These are phyloP conservation scores for Takakia lepidozioides DNA, from an alignment of 225 moss, liverwort and hornwort species.

Conservation along the genomic window DNA sequence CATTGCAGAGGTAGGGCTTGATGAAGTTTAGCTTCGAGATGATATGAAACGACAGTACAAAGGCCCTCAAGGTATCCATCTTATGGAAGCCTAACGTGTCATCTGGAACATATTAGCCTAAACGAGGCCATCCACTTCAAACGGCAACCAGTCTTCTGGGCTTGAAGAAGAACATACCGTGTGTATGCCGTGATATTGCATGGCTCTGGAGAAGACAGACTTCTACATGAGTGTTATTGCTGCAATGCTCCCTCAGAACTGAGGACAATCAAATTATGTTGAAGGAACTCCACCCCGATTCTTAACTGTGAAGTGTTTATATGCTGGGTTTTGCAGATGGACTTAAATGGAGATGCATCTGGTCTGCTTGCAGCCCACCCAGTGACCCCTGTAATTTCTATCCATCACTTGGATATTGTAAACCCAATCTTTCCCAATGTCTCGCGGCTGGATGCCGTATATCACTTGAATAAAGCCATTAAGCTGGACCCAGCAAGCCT, in stretches of 20 bases:
- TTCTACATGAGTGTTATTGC: too few species aligned
- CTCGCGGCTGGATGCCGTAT: conserved; percentile 2
- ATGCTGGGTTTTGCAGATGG: conserved; percentile 14
- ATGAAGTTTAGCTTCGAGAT: background rate
- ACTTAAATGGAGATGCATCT: conserved; percentile 16
- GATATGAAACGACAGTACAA: background rate
- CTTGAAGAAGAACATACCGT: too few species aligned
- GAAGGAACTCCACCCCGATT: too few species aligned
- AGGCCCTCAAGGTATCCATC: background rate
- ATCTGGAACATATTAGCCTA: too few species aligned
- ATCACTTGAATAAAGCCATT: conserved; percentile 12
- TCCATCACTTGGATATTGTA: conserved; percentile 40
- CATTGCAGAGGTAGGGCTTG: too few species aligned
- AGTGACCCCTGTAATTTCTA: conserved; percentile 9
- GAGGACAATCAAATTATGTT: too few species aligned
- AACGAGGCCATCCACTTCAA: too few species aligned
- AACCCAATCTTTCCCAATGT: conserved; percentile 24
- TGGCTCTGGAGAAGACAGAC: background rate
- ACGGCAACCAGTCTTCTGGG: too few species aligned
- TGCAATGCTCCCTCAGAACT: too few species aligned
- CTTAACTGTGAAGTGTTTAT: too few species aligned
- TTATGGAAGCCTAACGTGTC: background rate
- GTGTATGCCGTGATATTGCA: too few species aligned
- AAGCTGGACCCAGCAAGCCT: conserved; percentile 17
- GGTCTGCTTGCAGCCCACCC: conserved; percentile 39